phyloP scores from a whole-genome alignment of 176 grass and related monocot genomes.

The Tuctoria greenei region DNA sequence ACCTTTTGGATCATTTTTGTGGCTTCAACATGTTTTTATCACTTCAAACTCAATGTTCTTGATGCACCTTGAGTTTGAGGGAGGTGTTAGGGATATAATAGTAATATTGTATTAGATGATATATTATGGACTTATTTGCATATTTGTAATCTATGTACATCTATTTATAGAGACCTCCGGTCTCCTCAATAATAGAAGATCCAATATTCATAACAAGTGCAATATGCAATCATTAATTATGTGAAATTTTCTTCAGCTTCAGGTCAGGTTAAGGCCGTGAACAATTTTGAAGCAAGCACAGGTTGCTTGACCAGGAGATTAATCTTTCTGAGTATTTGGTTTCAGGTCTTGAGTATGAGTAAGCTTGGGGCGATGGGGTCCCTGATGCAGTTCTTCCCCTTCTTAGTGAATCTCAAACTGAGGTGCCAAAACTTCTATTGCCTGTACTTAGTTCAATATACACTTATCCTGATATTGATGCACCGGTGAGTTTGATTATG shows the following conservation, averaged over 20 bases:
- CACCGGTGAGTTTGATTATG: not conserved
- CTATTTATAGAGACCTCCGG: too few relatives aligned
- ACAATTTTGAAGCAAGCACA: too few relatives aligned
- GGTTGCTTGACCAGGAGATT: constrained; percentile 11
- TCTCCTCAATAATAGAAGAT: too few relatives aligned
- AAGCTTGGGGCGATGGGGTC: constrained; percentile 77
- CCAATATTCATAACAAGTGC: constrained; percentile 40
- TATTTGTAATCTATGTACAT: too few relatives aligned
- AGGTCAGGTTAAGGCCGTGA: constrained; percentile 67
- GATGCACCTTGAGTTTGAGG: too few relatives aligned
- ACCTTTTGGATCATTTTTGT: too few relatives aligned
- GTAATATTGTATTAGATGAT: too few relatives aligned
- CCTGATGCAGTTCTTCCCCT: constrained; percentile 82
- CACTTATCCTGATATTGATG: not conserved
- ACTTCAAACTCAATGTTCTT: too few relatives aligned
- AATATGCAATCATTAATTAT: constrained; percentile 90
- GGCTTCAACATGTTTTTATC: too few relatives aligned
- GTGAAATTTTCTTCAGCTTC: constrained; percentile 94
- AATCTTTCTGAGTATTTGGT: constrained; percentile 18
- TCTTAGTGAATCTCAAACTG: constrained; percentile 65
- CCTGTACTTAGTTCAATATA: not conserved
- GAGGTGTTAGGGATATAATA: too few relatives aligned
- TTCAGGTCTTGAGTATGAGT: constrained; percentile 92
- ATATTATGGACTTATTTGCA: too few relatives aligned
- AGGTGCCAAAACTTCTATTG: too few relatives aligned